Evolutionary conservation across 441 rosid genomes (phyloP).

Genomic region (Biscutella laevigata): DNA sequence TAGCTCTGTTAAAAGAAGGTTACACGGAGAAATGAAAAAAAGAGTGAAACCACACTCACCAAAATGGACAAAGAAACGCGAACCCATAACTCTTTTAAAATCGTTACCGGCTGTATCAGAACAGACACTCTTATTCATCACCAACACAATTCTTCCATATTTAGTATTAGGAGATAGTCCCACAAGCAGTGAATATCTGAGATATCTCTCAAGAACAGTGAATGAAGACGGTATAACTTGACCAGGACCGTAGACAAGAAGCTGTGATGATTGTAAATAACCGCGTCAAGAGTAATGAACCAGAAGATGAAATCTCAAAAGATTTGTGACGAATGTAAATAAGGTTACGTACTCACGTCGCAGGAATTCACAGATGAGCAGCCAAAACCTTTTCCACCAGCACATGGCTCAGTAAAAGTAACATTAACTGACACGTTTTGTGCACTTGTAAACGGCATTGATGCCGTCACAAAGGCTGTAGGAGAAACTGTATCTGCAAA

Average conservation of each 20-base stretch:
- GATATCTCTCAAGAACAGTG: conserved; percentile 38
- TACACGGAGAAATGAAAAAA: neutral
- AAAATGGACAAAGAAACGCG: conserved; percentile 60
- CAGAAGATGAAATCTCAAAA: neutral
- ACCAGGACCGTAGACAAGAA: conserved; percentile 82
- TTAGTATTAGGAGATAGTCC: conserved; percentile 39
- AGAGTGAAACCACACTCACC: conserved; percentile 44
- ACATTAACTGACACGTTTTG: conserved; percentile 62
- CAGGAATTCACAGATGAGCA: conserved; percentile 75
- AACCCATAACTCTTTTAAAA: conserved; percentile 54
- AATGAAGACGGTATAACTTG: conserved; percentile 73
- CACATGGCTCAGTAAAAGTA: conserved; percentile 71
- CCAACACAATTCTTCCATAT: conserved; percentile 62
- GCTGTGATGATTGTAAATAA: conserved; percentile 43
- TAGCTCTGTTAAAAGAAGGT: neutral
- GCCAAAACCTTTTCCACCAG: conserved; percentile 60
- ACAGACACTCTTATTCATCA: conserved; percentile 65
- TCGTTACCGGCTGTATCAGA: conserved; percentile 67
- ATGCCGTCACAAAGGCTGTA: conserved; percentile 56
- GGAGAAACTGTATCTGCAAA: conserved; percentile 78
- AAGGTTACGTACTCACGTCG: conserved; percentile 74
- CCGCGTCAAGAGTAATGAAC: neutral
- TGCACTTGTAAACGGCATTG: conserved; percentile 66
- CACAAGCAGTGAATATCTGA: conserved; percentile 64
- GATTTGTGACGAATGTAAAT: conserved; percentile 5